phyloP scores from a whole-genome alignment of 108 stramenopile species.

The Pseudonitzschia pungens region DNA sequence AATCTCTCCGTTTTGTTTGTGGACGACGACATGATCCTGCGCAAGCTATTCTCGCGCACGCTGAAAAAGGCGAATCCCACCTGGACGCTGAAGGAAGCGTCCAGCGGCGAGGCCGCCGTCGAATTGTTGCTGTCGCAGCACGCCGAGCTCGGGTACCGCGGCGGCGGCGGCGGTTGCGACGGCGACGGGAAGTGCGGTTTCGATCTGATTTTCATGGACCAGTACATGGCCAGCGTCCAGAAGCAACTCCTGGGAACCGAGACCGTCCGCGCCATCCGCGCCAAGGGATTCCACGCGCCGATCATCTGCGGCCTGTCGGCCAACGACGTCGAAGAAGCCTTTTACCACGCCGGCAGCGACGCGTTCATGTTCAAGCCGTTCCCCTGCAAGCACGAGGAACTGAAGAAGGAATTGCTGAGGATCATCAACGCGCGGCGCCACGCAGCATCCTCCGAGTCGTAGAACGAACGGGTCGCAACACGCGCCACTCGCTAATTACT shows the following conservation, averaged over 20 bases:
- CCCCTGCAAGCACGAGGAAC: conserved; percentile 31
- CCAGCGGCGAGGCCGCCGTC: conserved; percentile 42
- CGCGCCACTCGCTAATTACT: too few species aligned
- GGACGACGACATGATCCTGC: conserved; percentile 41
- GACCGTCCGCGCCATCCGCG: conserved; percentile 27
- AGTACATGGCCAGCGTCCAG: conserved; percentile 39
- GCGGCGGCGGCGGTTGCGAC: not conserved
- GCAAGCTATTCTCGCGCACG: conserved; percentile 39
- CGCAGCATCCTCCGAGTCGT: too few species aligned
- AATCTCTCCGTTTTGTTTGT: conserved; percentile 37
- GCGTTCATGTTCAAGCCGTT: conserved; percentile 43
- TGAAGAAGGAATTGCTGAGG: conserved; percentile 19
- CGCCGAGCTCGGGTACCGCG: not conserved
- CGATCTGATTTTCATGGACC: conserved; percentile 46
- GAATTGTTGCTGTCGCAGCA: not conserved
- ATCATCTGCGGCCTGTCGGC: conserved; percentile 37
- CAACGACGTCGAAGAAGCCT: conserved; percentile 29
- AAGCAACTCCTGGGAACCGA: conserved; percentile 43
- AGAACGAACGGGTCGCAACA: too few species aligned
- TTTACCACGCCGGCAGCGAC: conserved; percentile 30
- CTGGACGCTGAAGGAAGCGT: conserved; percentile 35
- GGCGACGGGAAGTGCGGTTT: not conserved
- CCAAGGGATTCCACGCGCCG: conserved; percentile 15
- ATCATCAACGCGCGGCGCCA: conserved; percentile 15
- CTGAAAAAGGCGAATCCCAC: conserved; percentile 16